These are phyloP conservation scores for Gracilaria caudata DNA, from an alignment of 23 red algal genomes.

Conservation along the genomic window DNA sequence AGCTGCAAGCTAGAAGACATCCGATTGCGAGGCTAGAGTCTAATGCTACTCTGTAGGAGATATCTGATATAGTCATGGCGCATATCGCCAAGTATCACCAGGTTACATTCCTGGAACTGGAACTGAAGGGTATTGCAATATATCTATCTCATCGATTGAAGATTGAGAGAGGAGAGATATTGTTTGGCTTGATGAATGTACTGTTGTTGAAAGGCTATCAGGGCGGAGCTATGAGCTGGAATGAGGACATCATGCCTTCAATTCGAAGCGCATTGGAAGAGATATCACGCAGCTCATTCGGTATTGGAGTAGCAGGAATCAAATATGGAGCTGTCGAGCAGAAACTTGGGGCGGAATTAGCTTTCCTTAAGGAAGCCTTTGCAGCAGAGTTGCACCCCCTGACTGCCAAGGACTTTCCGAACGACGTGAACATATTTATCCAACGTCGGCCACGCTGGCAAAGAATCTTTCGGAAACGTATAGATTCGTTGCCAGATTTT, in stretches of 20 bases:
- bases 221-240: slow-evolving; percentile 43
- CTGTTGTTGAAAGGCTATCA: slow-evolving; percentile 87
- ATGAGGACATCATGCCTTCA: slow-evolving; percentile 60
- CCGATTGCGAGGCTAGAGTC: neutral
- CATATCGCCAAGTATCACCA: slow-evolving; percentile 72
- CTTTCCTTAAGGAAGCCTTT: slow-evolving; percentile 88
- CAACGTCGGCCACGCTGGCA: slow-evolving; percentile 84
- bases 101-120: slow-evolving; percentile 82
- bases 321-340: slow-evolving; percentile 18
- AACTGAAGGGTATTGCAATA: slow-evolving; percentile 76
- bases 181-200: slow-evolving; percentile 91
- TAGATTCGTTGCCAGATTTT: slow-evolving; percentile 71
- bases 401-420: slow-evolving; percentile 91
- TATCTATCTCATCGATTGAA: slow-evolving; percentile 83
- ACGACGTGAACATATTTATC: slow-evolving; percentile 84
- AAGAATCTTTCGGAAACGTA: slow-evolving; percentile 82
- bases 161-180: slow-evolving; percentile 85
- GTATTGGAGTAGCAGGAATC: slow-evolving; percentile 33
- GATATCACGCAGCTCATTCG: slow-evolving; percentile 90
- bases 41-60: slow-evolving; percentile 57
- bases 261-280: slow-evolving; percentile 91
- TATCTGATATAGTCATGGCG: slow-evolving; percentile 83
- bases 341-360: slow-evolving; percentile 47
- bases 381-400: slow-evolving; percentile 92
- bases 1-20: neutral